Base-by-base conservation (phyloP, 2,329 filamentous ascomycete genomes). In the Colletotrichum zoysiae region DNA sequence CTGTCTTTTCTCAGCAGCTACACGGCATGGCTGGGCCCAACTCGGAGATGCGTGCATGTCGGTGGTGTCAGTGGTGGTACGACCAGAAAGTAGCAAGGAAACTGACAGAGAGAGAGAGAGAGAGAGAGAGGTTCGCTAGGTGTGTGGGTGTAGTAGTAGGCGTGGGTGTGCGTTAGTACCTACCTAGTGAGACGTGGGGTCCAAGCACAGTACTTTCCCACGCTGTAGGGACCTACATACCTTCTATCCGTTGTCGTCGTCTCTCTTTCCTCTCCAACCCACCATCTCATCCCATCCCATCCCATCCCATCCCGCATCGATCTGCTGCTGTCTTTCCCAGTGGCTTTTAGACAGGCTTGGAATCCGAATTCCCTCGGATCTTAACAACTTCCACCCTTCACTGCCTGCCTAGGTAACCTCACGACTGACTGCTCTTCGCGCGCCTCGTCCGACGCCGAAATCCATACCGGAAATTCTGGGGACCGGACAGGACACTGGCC, bases 401-500 rank as follows among this genome's bases (percentile, higher is more conserved):
- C 35, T 12, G 12, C 40, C 26, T 18, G 3, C 30, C 30, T 30
- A 30, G 30, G 30, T 30, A 30, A 46, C 20, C 18, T 30, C 23
- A 35, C 12, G 40, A 33, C 51, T 40, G n/a, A 33, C 51, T 42
- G 33, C 30, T 62, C 33, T 26, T 51, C 40, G 60, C 60, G 26
- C 60, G 60, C 46, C 60, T 63, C 60, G 16, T 53, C 26, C 8
- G 4, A 30, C 12, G 48, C 48, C 57, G 42, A 46, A n/a, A 46
- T 44, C 40, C 9, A 20, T 60, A 8, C 20, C 38, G 38, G n/a
- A 23, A 23, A 14, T 11, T 20, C 26, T 3, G 40, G 23, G 16
- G 20, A 44, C 16, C 38, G 4, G 20, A 30, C 23, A 14, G 20
- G 30, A 35, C 42, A n/a, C 57, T 11, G 16, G 42, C 42, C 46